Conservation (phyloP, 192 early-diverging fungal species). For the Linderina pennispora region DNA sequence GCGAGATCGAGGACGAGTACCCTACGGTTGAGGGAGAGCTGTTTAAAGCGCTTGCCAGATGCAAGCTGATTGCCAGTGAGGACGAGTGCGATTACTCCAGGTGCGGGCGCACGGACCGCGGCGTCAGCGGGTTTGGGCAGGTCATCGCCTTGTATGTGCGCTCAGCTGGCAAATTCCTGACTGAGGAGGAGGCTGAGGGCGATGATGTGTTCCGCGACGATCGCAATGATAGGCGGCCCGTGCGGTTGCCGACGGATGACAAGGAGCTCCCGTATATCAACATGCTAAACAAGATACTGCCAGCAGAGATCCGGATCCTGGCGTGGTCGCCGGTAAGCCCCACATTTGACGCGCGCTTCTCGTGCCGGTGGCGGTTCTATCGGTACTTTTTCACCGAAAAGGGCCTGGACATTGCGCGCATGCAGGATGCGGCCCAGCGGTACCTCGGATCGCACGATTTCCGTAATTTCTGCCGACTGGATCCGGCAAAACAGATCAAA, state of each 20-base stretch:
- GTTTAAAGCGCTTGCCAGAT: slow-evolving; percentile 72
- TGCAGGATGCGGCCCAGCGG: slow-evolving; percentile 64
- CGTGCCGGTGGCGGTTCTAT: slow-evolving; percentile 78
- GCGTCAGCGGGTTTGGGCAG: slow-evolving; percentile 88
- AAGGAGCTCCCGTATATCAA: slow-evolving; percentile 73
- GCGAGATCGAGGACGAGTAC: slow-evolving; percentile 34
- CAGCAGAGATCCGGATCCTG: slow-evolving; percentile 81
- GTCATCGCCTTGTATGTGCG: slow-evolving; percentile 78
- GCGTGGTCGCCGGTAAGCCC: slow-evolving; percentile 79
- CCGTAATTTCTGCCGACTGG: slow-evolving; percentile 93
- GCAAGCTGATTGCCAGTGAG: slow-evolving; percentile 68
- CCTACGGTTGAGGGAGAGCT: slow-evolving; percentile 81
- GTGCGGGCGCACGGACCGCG: slow-evolving; percentile 82
- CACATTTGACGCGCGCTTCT: slow-evolving; percentile 82
- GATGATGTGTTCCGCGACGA: slow-evolving; percentile 19
- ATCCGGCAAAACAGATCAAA: slow-evolving; percentile 73
- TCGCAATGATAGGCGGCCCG: slow-evolving; percentile 14
- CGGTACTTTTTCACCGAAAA: slow-evolving; percentile 78
- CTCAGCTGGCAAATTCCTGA: slow-evolving; percentile 42
- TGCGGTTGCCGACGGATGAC: slow-evolving; percentile 13
- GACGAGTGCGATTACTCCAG: slow-evolving; percentile 69
- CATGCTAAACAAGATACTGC: slow-evolving; percentile 80
- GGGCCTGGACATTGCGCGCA: slow-evolving; percentile 63
- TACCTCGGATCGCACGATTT: slow-evolving; percentile 88
- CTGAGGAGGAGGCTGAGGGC: slow-evolving; percentile 33